These are phyloP conservation scores for Phialocephala subalpina DNA, from an alignment of 2,329 filamentous ascomycete genomes.

Conservation along the genomic window DNA sequence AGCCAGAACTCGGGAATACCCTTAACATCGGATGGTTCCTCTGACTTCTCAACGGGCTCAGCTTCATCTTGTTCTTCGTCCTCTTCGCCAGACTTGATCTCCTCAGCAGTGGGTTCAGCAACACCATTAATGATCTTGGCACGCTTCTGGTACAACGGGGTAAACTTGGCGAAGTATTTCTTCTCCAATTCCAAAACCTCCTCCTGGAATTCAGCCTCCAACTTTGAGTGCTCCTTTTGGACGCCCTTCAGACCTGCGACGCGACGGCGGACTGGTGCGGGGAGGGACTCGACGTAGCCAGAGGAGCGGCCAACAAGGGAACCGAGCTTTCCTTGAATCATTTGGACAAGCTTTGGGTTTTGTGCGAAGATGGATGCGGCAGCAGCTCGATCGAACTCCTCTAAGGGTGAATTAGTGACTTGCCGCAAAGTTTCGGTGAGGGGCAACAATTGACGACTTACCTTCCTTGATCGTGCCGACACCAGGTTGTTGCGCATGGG, in stretches of 20 bases:
- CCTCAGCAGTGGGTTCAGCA: constrained; percentile 84
- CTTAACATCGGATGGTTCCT: constrained; percentile 62
- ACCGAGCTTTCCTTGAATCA: constrained; percentile 97
- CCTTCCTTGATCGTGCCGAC: constrained; percentile 97
- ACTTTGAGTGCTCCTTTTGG: constrained; percentile 97
- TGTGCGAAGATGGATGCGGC: constrained; percentile 94
- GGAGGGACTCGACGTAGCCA: constrained; percentile 97
- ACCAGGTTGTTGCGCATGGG: constrained; percentile 93
- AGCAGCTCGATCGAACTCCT: constrained; percentile 87
- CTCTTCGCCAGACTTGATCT: constrained; percentile 86
- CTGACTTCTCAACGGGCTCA: constrained; percentile 56
- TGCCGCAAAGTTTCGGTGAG: constrained; percentile 39
- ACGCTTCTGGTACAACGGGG: constrained; percentile 95
- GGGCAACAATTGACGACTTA: constrained; percentile 56
- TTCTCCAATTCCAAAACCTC: constrained; percentile 98
- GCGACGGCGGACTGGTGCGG: constrained; percentile 86
- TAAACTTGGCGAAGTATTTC: constrained; percentile 99
- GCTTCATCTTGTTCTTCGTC: constrained; percentile 67
- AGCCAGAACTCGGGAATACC: constrained; percentile 99
- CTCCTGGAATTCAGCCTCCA: constrained; percentile 98
- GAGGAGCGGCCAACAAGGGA: constrained; percentile 94
- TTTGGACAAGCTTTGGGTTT: constrained; percentile 92
- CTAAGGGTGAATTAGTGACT: constrained; percentile 55
- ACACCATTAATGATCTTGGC: constrained; percentile 90
- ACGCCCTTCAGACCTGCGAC: constrained; percentile 96